Evolutionary conservation across 1,284 basidiomycete species (phyloP), one percentile per base, ranked within the genome.

Genomic region (Ustilago trichophora): DNA sequence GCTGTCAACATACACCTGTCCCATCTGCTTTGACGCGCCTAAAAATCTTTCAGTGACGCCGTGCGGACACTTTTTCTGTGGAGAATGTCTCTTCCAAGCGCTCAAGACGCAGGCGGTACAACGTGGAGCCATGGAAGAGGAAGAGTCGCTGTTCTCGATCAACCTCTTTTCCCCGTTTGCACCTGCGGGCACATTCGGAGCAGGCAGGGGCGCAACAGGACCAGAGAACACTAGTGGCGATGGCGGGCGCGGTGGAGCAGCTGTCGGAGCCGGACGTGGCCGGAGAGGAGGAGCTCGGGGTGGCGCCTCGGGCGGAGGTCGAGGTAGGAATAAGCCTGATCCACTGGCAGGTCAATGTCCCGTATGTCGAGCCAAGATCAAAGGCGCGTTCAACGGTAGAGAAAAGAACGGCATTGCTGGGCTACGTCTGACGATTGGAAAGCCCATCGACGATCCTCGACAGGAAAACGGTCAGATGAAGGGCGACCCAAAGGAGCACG

Each of bases 1-100:
- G 13, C 47, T 76, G 2, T 73, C 70, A 12, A 73, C 53, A 7
- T 79, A 73, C 45, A 59, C 55, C 0, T 79, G 77, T 37, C 75
- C 77, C 7, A 75, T 79, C 57, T 79, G 77, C 53, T 73, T 79
- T 21, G 70, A 73, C 16, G 53, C 75, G 6, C 75, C 75, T 4
- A 65, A 36, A 10, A 64, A 73, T 15, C 40, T 65, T 11, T 50
- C 43, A 22, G 52, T 72, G 27, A 75, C 77, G 6, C 69, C 75
- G 3, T 79, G 77, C 40, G 77, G 77, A 12, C 77, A 79, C 47
- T 49, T 79, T 37, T 77, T 79, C 51, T 79, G 77, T 43, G 75
- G 75, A 31, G 57, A 56, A 2, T 79, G 77, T 19, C 47, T 79
- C 12, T 77, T 71, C 21, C 70, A 77, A 26, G 58, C 77, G 3